A percentile compares a stretch with the other conserved stretches of the same genome.
phyloP scores from a whole-genome alignment of 345 rosid species.

The Corymbia maculata region DNA sequence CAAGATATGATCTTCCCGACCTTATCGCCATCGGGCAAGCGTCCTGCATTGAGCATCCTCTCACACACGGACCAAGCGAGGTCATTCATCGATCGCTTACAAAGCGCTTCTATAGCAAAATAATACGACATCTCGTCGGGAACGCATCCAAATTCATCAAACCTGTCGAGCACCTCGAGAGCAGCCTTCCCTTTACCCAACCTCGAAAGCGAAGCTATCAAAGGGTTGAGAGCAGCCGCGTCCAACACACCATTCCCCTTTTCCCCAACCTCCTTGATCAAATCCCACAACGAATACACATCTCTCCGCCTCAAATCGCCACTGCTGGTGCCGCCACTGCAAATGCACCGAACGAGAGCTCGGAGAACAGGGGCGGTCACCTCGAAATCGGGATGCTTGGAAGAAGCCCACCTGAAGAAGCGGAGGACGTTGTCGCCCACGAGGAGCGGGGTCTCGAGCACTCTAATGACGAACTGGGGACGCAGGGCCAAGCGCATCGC shows the following conservation, averaged over 20 bases:
- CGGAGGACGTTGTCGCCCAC: conserved; percentile 45
- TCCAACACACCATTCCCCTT: conserved; percentile 23
- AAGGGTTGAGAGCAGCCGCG: conserved; percentile 39
- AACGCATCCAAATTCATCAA: conserved; percentile 43
- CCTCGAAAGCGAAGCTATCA: conserved; percentile 56
- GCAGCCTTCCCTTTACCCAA: conserved; percentile 70
- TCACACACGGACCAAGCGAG: conserved; percentile 57
- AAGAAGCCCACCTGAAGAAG: conserved; percentile 54
- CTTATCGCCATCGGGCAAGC: conserved; percentile 34
- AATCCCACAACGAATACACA: conserved; percentile 64
- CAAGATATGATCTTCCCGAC: conserved; percentile 61
- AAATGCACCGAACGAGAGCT: conserved; percentile 36
- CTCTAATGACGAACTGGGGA: conserved; percentile 40
- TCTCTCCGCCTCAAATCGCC: conserved; percentile 27
- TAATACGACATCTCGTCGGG: conserved; percentile 47
- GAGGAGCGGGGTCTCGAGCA: conserved; percentile 42
- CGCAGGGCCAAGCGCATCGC: conserved; percentile 23
- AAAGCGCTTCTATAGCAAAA: conserved; percentile 54
- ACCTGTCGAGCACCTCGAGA: conserved; percentile 53
- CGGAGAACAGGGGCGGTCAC: conserved; percentile 25
- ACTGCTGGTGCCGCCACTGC: conserved; percentile 2
- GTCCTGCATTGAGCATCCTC: conserved; percentile 48
- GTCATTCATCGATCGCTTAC: conserved; percentile 35
- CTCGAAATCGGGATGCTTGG: conserved; percentile 11
- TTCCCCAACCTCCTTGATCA: conserved; percentile 48